Evolutionary conservation across 75 land plant genomes (phyloP), one percentile per base, ranked within the genome.

Genomic region (Cryptomeria japonica): DNA sequence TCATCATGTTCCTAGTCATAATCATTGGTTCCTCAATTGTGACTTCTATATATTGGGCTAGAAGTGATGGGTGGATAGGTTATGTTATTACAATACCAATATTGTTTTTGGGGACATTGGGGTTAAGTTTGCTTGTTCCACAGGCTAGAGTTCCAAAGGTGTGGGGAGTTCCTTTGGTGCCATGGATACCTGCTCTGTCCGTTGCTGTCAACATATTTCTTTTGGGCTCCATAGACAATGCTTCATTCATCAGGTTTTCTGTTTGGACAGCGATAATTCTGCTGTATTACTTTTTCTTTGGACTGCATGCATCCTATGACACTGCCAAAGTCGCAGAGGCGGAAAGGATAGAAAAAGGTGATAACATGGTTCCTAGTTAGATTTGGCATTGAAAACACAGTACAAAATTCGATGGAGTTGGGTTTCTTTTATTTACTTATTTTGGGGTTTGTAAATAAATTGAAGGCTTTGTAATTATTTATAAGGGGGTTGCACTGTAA

Each of bases 121-220:
- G 87, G 12, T 79, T 97, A 58, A 6, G 25, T 36, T 22, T 91
- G 46, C 77, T 89, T 38, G 92, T 97, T 44, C 94, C 93, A 28
- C 90, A 90, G 73, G 92, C 95, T 28, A 88, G 96, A 86, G 42
- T 19, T 28, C 96, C 99, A 1, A 90, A 87, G 85, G 42, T 91
- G n/a, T 96, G 97, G 97, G 98, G 98, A 3, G 97, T 94, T 7
- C 98, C 98, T 77, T 85, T 95, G 75, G 95, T 97, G 85, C 99
- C 99, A 22, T 97, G 96, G 96, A 38, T 97, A 78, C 99, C 99
- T 82, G 93, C 93, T 36, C 87, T 90, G 41, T 97, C 99, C 34
- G 93, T 97, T 31, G 93, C 92, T 22, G 87, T 93, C 37, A 97
- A 97, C 87, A 86, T 95, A 5, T 97, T 97, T 89, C 88, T 97